These are phyloP conservation scores for Suillus luteus DNA, from an alignment of 768 basidiomycete genomes.

Conservation along the genomic window DNA sequence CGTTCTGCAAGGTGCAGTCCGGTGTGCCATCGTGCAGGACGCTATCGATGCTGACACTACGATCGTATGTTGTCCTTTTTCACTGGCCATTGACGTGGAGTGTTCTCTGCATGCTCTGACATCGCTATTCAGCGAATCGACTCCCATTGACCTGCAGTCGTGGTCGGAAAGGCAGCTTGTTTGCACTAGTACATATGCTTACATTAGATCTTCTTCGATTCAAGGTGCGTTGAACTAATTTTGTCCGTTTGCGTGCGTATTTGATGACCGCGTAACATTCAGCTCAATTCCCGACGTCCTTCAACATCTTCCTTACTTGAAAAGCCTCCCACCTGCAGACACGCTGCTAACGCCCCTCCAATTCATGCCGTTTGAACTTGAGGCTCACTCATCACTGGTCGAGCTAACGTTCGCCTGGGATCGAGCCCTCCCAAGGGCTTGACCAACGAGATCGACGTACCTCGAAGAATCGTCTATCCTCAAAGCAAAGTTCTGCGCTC, in stretches of 20 bases:
- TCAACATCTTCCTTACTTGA: conserved; percentile 62
- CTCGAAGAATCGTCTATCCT: background rate
- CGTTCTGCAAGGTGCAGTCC: no score
- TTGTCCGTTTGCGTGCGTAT: conserved; percentile 1
- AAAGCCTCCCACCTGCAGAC: conserved; percentile 58
- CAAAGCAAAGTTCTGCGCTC: background rate
- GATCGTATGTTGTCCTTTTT: conserved; percentile 69
- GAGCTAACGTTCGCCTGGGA: conserved; percentile 88
- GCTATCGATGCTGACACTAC: conserved; percentile 51
- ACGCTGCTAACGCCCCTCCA: conserved; percentile 73
- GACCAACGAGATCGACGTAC: conserved; percentile 98
- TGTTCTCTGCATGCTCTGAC: conserved; percentile 46
- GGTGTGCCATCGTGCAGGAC: conserved; percentile 45
- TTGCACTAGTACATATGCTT: conserved; percentile 59
- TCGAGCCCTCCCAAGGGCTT: conserved; percentile 73
- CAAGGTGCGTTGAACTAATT: conserved; percentile 32
- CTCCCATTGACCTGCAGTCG: conserved; percentile 22
- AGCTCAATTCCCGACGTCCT: conserved; percentile 10
- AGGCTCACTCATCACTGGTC: conserved; percentile 76
- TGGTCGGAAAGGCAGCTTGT: conserved; percentile 72
- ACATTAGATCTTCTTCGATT: conserved; percentile 54
- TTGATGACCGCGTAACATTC: conserved; percentile 17
- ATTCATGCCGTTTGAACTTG: conserved; percentile 64
- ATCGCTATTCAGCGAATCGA: conserved; percentile 37
- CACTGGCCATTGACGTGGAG: conserved; percentile 61